Percentiles rank a stretch among this genome's conserved stretches.
These are phyloP conservation scores for Pseudogymnoascus sp. DNA, from an alignment of 2,329 filamentous ascomycete genomes.

Conservation along the genomic window DNA sequence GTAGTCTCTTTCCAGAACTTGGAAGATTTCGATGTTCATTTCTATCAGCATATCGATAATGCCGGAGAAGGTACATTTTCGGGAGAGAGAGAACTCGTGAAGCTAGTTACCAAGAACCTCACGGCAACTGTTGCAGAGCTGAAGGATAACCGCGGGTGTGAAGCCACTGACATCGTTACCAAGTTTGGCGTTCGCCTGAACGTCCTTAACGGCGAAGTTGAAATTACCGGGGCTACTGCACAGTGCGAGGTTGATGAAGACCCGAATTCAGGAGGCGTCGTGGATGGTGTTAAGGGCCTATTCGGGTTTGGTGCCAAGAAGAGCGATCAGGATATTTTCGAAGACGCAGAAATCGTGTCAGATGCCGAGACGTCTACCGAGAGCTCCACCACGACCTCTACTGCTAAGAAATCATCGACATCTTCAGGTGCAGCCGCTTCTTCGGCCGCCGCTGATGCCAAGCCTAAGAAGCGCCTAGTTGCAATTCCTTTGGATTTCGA, in stretches of 20 bases:
- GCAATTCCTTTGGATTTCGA: constrained; percentile 25
- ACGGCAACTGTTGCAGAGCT: constrained; percentile 73
- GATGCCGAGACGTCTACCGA: constrained; percentile 32
- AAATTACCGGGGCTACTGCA: constrained; percentile 64
- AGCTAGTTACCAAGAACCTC: constrained; percentile 72
- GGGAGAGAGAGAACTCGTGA: constrained; percentile 52
- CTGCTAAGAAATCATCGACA: constrained; percentile 33
- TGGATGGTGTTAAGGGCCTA: constrained; percentile 91
- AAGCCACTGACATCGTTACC: constrained; percentile 66
- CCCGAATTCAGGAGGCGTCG: constrained; percentile 68
- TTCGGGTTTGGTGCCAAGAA: constrained; percentile 93
- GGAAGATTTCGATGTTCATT: constrained; percentile 69
- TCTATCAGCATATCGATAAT: constrained; percentile 63
- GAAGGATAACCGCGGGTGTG: constrained; percentile 65
- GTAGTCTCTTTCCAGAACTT: constrained; percentile 75
- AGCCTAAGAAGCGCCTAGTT: constrained; percentile 25
- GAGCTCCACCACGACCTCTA: constrained; percentile 28
- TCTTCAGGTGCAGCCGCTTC: constrained; percentile 35
- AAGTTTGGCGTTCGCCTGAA: constrained; percentile 69
- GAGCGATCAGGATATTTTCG: constrained; percentile 61
- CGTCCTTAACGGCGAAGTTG: constrained; percentile 67
- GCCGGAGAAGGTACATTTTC: constrained; percentile 28
- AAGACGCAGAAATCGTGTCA: constrained; percentile 38
- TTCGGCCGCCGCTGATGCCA: constrained; percentile 20
- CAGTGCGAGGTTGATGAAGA: constrained; percentile 73